Percentiles rank a stretch among this genome's conserved stretches.
Conservation (phyloP, 768 basidiomycete genomes). For the Gautieria morchelliformis region DNA sequence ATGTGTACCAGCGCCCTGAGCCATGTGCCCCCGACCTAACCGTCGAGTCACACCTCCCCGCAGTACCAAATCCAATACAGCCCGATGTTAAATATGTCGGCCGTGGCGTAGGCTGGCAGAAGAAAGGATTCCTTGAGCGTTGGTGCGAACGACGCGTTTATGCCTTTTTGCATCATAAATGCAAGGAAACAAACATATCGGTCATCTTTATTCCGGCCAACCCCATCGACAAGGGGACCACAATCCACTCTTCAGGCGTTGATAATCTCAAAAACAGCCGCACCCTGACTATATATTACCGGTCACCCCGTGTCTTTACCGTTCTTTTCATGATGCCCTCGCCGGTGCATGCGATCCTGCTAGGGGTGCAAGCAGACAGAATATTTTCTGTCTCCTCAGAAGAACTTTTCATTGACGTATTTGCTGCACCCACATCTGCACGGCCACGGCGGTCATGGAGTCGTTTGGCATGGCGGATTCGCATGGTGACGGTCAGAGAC, state of each 20-base stretch:
- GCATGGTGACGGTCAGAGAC: conserved; percentile 7
- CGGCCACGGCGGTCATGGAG: not conserved
- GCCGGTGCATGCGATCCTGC: conserved; percentile 30
- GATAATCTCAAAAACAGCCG: not conserved
- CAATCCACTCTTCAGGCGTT: not conserved
- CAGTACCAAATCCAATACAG: conserved; percentile 17
- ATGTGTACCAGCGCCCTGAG: conserved; percentile 52
- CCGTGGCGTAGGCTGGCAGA: conserved; percentile 26
- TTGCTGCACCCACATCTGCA: conserved; percentile 13
- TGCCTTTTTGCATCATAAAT: conserved; percentile 27
- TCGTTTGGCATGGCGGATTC: not conserved
- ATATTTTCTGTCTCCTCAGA: conserved; percentile 27
- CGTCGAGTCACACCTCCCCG: conserved; percentile 5
- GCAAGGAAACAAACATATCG: conserved; percentile 23
- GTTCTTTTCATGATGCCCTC: conserved; percentile 36
- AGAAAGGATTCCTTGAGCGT: conserved; percentile 20
- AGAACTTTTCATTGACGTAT: conserved; percentile 28
- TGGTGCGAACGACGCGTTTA: conserved; percentile 21
- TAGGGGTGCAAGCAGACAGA: conserved; percentile 22
- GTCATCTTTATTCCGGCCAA: conserved; percentile 33
- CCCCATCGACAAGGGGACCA: conserved; percentile 10
- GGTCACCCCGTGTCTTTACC: conserved; percentile 39
- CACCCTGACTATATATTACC: conserved; percentile 31
- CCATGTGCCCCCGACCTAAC: conserved; percentile 26
- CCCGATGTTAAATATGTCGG: not conserved